These are phyloP conservation scores for Euryodendron excelsum DNA, from an alignment of 148 eudicot species.

Conservation along the genomic window DNA sequence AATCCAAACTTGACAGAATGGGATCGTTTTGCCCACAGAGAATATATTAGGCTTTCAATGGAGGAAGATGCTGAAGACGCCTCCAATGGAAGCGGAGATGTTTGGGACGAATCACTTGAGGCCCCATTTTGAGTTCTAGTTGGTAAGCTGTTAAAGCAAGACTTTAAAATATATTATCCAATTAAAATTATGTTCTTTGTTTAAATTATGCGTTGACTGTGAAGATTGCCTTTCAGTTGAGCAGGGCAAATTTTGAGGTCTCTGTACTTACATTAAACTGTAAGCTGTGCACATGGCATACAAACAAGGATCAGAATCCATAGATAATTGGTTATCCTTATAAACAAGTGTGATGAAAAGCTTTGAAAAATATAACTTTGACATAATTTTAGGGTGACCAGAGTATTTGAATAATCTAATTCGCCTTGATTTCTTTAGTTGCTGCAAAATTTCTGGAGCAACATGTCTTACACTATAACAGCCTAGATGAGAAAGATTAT, in stretches of 20 bases:
- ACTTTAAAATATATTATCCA: too few relatives aligned
- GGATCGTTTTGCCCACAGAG: slow-evolving; percentile 98
- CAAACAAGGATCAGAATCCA: neutral
- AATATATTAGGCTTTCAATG: slow-evolving; percentile 96
- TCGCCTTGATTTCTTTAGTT: neutral
- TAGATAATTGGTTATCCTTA: neutral
- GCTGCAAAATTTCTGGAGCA: neutral
- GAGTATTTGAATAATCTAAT: neutral
- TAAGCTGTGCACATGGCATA: neutral
- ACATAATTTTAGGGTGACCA: neutral
- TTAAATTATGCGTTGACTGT: neutral
- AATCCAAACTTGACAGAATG: slow-evolving; percentile 92
- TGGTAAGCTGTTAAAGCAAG: slow-evolving; percentile 20
- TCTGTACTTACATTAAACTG: neutral
- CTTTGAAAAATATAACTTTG: neutral
- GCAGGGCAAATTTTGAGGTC: neutral
- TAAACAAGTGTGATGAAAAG: neutral
- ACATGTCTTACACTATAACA: neutral
- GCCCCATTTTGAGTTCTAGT: slow-evolving; percentile 72
- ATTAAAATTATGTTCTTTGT: neutral
- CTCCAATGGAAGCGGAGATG: slow-evolving; percentile 97
- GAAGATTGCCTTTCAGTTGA: neutral
- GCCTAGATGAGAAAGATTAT: neutral
- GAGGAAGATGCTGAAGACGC: slow-evolving; percentile 99
- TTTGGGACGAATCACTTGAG: slow-evolving; percentile 98